phyloP scores from a whole-genome alignment of 768 basidiomycete genomes.

The Agrocybe pediades region DNA sequence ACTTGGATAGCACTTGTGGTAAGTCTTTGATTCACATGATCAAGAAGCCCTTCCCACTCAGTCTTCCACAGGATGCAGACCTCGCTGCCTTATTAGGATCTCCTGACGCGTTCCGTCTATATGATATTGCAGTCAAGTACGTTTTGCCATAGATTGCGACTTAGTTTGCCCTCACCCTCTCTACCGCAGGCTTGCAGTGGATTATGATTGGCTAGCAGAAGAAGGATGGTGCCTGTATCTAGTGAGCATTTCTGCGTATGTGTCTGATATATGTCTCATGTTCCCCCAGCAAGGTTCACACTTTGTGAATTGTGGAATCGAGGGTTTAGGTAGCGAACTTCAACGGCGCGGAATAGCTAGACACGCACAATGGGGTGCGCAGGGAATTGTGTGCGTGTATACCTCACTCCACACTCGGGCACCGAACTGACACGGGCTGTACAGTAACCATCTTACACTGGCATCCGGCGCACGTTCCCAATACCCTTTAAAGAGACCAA shows the following conservation, averaged over 20 bases:
- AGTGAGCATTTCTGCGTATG: slow-evolving; percentile 31
- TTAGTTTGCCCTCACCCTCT: not conserved
- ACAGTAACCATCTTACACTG: slow-evolving; percentile 53
- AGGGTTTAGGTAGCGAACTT: slow-evolving; percentile 66
- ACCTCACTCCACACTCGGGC: not conserved
- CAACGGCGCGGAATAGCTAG: slow-evolving; percentile 67
- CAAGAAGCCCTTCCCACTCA: not conserved
- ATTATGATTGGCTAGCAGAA: slow-evolving; percentile 72
- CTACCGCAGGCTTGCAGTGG: slow-evolving; percentile 52
- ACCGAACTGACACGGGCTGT: not conserved
- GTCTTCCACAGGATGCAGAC: slow-evolving; percentile 60
- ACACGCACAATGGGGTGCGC: slow-evolving; percentile 73
- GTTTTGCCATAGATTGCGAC: slow-evolving; percentile 10
- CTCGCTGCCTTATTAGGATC: slow-evolving; percentile 58
- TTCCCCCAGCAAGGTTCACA: slow-evolving; percentile 64
- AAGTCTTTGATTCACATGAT: slow-evolving; percentile 20
- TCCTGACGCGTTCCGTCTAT: slow-evolving; percentile 62
- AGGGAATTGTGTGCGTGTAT: slow-evolving; percentile 62
- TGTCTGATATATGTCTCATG: slow-evolving; percentile 1
- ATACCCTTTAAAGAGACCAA: slow-evolving; percentile 51
- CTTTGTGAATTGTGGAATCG: slow-evolving; percentile 64
- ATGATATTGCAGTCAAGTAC: slow-evolving; percentile 70
- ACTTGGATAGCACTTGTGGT: slow-evolving; percentile 73
- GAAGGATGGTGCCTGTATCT: slow-evolving; percentile 72
- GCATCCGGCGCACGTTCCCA: slow-evolving; percentile 46